Percentiles rank a stretch among this genome's conserved stretches.
phyloP scores from a whole-genome alignment of 2,329 filamentous ascomycete species.

The Sclerotinia spermophila region DNA sequence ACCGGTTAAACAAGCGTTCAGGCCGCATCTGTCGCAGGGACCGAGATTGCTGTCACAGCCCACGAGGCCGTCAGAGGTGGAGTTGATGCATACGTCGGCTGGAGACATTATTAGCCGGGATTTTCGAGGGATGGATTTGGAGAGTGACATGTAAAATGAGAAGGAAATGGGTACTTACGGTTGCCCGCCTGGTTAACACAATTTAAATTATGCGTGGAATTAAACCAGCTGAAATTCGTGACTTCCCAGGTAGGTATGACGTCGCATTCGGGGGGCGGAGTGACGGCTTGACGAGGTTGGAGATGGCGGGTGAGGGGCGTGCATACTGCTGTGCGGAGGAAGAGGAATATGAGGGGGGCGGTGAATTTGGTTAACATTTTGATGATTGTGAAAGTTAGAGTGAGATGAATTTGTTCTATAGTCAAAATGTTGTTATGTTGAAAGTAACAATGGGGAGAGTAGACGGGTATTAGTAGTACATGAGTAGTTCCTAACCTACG shows the following conservation, averaged over 20 bases:
- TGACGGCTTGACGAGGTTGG: neutral
- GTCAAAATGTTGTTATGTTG: neutral
- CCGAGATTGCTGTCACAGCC: neutral
- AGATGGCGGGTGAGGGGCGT: neutral
- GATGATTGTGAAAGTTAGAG: neutral
- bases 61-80: neutral
- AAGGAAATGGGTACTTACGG: neutral
- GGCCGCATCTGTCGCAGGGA: neutral
- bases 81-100: neutral
- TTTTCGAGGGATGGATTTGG: neutral
- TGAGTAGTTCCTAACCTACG: neutral
- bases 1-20: neutral
- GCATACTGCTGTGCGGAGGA: neutral
- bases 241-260: conserved; percentile 6
- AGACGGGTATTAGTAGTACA: neutral
- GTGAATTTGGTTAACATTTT: neutral
- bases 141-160: neutral
- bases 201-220: conserved; percentile 4
- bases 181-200: neutral
- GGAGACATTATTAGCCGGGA: neutral
- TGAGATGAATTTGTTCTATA: too few species aligned
- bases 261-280: conserved; percentile 1
- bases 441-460: neutral
- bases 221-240: neutral
- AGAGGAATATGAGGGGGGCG: neutral